Evolutionary conservation across 1,284 basidiomycete genomes (phyloP).

Genomic region (Anthracocystis setariae): DNA sequence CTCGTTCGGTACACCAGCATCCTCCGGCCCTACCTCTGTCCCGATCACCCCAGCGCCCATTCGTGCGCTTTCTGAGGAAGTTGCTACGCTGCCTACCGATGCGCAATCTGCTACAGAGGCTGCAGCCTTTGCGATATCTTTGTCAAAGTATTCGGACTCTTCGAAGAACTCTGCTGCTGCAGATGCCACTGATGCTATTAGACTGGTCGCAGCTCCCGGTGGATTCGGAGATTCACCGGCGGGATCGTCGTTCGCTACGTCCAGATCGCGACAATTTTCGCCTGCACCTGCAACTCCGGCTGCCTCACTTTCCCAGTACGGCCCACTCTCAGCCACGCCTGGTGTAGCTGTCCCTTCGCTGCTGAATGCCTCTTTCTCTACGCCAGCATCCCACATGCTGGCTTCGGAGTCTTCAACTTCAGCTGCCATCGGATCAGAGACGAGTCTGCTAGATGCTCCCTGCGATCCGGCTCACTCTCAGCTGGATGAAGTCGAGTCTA

Average conservation of each 20-base stretch:
- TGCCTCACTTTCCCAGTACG: background rate
- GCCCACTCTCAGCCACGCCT: background rate
- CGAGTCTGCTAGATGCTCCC: too few species aligned
- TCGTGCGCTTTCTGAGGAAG: too few species aligned
- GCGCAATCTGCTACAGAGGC: too few species aligned
- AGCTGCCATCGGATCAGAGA: too few species aligned
- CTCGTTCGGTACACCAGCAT: conserved; percentile 23
- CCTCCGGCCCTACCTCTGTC: conserved; percentile 1
- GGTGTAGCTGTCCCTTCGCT: background rate
- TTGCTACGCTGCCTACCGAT: too few species aligned
- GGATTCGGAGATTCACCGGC: background rate
- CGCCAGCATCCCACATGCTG: background rate
- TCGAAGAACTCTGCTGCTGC: too few species aligned
- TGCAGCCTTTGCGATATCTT: too few species aligned
- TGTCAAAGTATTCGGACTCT: too few species aligned
- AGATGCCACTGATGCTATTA: too few species aligned
- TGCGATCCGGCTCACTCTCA: conserved; percentile 1
- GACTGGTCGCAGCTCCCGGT: background rate
- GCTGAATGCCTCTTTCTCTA: background rate
- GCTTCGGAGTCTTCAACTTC: too few species aligned
- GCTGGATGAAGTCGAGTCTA: conserved; percentile 17
- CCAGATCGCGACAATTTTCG: background rate
- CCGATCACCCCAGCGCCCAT: background rate
- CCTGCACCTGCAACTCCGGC: background rate
- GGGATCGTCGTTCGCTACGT: background rate